Conservation (phyloP, 139 green algal species). For the Picochlorum sp. region DNA sequence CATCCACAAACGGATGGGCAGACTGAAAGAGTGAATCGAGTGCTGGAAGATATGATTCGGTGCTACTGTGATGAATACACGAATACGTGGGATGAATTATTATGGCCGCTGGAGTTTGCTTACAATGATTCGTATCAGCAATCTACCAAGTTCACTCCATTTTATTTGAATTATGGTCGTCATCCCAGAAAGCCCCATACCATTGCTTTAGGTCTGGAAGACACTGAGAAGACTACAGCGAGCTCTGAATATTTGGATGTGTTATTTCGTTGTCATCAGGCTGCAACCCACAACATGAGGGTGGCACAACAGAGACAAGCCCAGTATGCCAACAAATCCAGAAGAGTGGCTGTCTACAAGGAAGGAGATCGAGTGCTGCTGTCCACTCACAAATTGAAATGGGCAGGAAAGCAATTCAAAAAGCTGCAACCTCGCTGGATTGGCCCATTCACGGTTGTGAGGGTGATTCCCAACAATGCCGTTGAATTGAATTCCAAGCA, state of each 20-base stretch:
- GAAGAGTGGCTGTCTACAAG: background rate
- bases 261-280: background rate
- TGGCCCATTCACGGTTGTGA: too few relatives aligned
- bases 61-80: too few relatives aligned
- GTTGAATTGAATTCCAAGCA: too few relatives aligned
- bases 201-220: background rate
- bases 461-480: too few relatives aligned
- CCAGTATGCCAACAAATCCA: background rate
- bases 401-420: too few relatives aligned
- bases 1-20: constrained; percentile 58
- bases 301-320: constrained; percentile 2
- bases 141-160: constrained; percentile 25
- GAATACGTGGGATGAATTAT: too few relatives aligned
- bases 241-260: background rate
- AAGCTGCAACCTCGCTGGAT: too few relatives aligned
- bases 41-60: too few relatives aligned
- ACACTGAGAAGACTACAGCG: background rate
- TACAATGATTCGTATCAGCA: constrained; percentile 29
- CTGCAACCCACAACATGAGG: background rate
- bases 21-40: constrained; percentile 53
- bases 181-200: constrained; percentile 21
- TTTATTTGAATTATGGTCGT: constrained; percentile 36
- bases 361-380: background rate
- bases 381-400: too few relatives aligned
- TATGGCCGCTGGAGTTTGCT: constrained; percentile 51